Conservation (phyloP, 1,139 yeast genomes). For the Hyphopichia burtonii region DNA sequence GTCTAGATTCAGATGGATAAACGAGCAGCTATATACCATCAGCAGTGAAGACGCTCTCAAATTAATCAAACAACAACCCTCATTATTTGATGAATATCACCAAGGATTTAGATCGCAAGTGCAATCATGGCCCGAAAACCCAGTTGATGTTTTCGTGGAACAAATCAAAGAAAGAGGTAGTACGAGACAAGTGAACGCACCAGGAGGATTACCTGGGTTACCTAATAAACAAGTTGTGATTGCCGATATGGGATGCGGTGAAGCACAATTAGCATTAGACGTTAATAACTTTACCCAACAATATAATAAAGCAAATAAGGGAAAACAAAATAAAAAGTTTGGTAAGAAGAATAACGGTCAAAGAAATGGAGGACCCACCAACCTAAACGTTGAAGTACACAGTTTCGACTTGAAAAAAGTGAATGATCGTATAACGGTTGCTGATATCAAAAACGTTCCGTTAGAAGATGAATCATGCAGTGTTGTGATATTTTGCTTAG, state of each 20-base stretch:
- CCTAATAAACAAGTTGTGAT: constrained; percentile 58
- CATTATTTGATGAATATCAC: constrained; percentile 89
- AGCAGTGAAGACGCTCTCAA: constrained; percentile 74
- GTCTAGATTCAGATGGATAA: constrained; percentile 95
- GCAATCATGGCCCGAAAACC: constrained; percentile 97
- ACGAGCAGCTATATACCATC: constrained; percentile 88
- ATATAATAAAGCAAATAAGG: constrained; percentile 22
- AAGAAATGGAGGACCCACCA: constrained; percentile 23
- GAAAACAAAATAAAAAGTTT: constrained; percentile 31
- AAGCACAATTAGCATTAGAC: constrained; percentile 79
- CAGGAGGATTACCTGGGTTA: constrained; percentile 89
- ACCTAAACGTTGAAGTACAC: constrained; percentile 64
- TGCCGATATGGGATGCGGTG: constrained; percentile 99
- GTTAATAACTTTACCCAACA: constrained; percentile 50
- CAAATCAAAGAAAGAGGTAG: constrained; percentile 62
- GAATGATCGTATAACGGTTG: constrained; percentile 88
- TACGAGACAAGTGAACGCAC: constrained; percentile 76
- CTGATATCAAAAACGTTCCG: constrained; percentile 91
- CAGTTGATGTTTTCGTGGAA: constrained; percentile 82
- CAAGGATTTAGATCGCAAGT: constrained; percentile 94
- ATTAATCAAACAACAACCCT: constrained; percentile 77
- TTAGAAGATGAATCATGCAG: constrained; percentile 74
- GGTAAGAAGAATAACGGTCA: constrained; percentile 31
- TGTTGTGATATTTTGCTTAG: constrained; percentile 85
- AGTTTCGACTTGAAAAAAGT: constrained; percentile 88